These are phyloP conservation scores for Cephaloascus albidus DNA, from an alignment of 805 yeast genomes.

Conservation along the genomic window DNA sequence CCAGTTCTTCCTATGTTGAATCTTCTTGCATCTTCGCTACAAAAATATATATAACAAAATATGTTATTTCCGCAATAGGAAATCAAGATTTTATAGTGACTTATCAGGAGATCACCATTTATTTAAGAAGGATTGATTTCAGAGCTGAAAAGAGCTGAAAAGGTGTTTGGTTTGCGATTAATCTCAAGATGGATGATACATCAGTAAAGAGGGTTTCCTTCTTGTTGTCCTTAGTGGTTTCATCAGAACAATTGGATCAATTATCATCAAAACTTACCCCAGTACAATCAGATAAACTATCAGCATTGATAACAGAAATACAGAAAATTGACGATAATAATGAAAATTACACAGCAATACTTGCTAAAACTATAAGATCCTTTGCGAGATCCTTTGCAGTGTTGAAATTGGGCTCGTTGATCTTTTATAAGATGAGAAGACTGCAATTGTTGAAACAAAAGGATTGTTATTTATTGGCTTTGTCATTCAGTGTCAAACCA, in stretches of 20 bases:
- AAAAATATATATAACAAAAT: too few species aligned
- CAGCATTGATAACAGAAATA: neutral
- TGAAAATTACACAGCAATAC: neutral
- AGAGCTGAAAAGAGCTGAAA: too few species aligned
- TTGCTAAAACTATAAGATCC: neutral
- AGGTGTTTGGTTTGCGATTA: too few species aligned
- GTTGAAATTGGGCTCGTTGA: neutral
- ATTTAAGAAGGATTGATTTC: too few species aligned
- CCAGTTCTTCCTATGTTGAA: too few species aligned
- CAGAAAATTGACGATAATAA: neutral
- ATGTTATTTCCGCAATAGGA: too few species aligned
- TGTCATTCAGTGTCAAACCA: neutral
- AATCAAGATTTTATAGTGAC: too few species aligned
- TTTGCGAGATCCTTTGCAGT: neutral
- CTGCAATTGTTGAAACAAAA: neutral
- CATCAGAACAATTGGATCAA: neutral
- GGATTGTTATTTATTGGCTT: neutral
- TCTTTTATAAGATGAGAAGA: neutral
- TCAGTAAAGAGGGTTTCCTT: neutral
- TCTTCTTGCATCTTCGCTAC: too few species aligned
- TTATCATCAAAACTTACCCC: too few species aligned
- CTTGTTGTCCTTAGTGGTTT: neutral
- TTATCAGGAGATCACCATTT: too few species aligned
- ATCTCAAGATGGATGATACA: neutral
- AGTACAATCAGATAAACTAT: neutral